Evolutionary conservation across 257 asterid genomes (phyloP).

Genomic region (Echites panduratus): DNA sequence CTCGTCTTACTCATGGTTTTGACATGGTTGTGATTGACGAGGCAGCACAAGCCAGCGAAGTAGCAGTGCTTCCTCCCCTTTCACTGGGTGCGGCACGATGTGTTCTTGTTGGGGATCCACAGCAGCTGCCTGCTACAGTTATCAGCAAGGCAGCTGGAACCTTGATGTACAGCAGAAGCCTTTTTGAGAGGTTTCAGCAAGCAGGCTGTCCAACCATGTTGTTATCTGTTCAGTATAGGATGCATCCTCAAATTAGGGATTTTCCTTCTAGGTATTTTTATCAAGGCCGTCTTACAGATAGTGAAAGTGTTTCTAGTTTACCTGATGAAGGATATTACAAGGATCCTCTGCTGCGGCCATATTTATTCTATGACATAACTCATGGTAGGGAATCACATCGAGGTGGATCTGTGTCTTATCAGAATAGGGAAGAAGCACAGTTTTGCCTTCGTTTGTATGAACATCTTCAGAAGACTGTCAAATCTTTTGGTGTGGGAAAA

Average conservation of each 20-base stretch:
- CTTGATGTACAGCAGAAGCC: slow-evolving; percentile 92
- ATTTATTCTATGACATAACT: slow-evolving; percentile 71
- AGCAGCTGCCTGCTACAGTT: slow-evolving; percentile 99
- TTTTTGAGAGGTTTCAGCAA: slow-evolving; percentile 95
- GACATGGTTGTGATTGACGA: slow-evolving; percentile 99
- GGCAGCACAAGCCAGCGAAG: slow-evolving; percentile 99
- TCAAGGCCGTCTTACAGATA: slow-evolving; percentile 95
- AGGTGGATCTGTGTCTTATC: slow-evolving; percentile 91
- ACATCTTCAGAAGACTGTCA: slow-evolving; percentile 71
- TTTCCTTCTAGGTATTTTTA: slow-evolving; percentile 95
- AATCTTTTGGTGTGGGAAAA: slow-evolving; percentile 61
- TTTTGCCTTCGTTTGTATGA: slow-evolving; percentile 89
- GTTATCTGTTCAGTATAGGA: slow-evolving; percentile 91
- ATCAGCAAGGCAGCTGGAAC: slow-evolving; percentile 99
- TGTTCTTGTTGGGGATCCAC: slow-evolving; percentile 98
- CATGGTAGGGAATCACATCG: slow-evolving; percentile 96
- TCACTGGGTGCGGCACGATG: slow-evolving; percentile 99
- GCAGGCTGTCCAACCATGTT: slow-evolving; percentile 99
- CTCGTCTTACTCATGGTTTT: slow-evolving; percentile 93
- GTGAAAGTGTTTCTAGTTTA: slow-evolving; percentile 71
- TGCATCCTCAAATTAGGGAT: slow-evolving; percentile 96
- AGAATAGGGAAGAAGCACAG: slow-evolving; percentile 89
- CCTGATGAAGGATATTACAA: slow-evolving; percentile 81
- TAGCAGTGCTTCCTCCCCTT: slow-evolving; percentile 88
- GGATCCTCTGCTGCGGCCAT: slow-evolving; percentile 78